These are phyloP conservation scores for Malassezia dermatis DNA, from an alignment of 1,284 basidiomycete species.

Conservation along the genomic window DNA sequence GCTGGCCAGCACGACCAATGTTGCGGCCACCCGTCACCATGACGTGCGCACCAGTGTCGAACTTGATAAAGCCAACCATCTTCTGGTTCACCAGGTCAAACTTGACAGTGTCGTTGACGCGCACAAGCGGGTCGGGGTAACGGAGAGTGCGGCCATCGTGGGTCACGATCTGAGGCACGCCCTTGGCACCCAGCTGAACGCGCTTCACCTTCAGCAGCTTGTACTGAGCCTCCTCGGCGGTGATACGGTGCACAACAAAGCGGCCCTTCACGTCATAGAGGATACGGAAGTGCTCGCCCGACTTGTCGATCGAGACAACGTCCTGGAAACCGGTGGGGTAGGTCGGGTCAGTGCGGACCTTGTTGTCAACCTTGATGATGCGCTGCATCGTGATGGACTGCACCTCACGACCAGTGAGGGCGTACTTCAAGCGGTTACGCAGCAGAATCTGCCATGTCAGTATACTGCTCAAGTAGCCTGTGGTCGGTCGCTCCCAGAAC, in stretches of 20 bases:
- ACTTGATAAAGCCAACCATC: slow-evolving; percentile 86
- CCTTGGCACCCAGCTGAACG: slow-evolving; percentile 80
- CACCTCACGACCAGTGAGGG: slow-evolving; percentile 90
- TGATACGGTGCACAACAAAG: slow-evolving; percentile 99
- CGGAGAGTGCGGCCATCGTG: slow-evolving; percentile 99
- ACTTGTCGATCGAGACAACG: slow-evolving; percentile 94
- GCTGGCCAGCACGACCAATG: slow-evolving; percentile 95
- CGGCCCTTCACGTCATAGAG: slow-evolving; percentile 97
- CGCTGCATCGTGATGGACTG: slow-evolving; percentile 89
- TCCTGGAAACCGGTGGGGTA: slow-evolving; percentile 98
- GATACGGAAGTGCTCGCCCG: slow-evolving; percentile 98
- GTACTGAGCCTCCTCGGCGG: slow-evolving; percentile 90
- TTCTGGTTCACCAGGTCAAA: slow-evolving; percentile 91
- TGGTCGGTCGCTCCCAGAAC: neutral
- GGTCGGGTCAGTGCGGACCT: slow-evolving; percentile 95
- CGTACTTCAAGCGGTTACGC: slow-evolving; percentile 98
- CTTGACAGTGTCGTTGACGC: slow-evolving; percentile 95
- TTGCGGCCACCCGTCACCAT: slow-evolving; percentile 98
- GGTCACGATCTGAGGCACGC: slow-evolving; percentile 92
- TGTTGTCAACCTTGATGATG: slow-evolving; percentile 94
- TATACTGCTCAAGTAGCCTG: neutral
- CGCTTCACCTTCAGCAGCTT: slow-evolving; percentile 95
- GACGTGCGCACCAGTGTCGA: slow-evolving; percentile 93
- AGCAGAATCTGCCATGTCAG: slow-evolving; percentile 62
- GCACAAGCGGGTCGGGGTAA: slow-evolving; percentile 92